A percentile compares a stretch with the other conserved stretches of the same genome.
These are phyloP conservation scores for Pneumocystis oryctolagi DNA, from an alignment of 1,139 yeast genomes.

Conservation along the genomic window DNA sequence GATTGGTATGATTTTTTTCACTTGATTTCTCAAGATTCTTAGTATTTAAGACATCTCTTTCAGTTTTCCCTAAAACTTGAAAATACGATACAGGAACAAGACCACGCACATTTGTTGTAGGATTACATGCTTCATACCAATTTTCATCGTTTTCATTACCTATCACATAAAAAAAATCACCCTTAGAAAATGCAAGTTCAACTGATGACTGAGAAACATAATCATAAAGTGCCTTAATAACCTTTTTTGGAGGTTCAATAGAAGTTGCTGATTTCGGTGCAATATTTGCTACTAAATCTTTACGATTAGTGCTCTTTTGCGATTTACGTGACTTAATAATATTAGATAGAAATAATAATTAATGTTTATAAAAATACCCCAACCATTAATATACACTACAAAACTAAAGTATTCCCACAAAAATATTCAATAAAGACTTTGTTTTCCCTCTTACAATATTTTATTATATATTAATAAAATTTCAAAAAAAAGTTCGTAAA, in stretches of 20 bases:
- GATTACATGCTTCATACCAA: conserved; percentile 85
- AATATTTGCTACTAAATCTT: not conserved
- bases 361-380: not conserved
- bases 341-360: not conserved
- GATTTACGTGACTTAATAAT: not conserved
- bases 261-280: conserved; percentile 5
- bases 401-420: not conserved
- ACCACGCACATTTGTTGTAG: conserved; percentile 61
- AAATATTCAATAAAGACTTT: not conserved
- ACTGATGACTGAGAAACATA: conserved; percentile 71
- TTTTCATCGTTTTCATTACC: conserved; percentile 47
- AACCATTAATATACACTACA: not conserved
- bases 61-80: conserved; percentile 40
- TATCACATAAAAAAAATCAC: conserved; percentile 78
- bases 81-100: conserved; percentile 79
- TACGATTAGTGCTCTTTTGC: not conserved
- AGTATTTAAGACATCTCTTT: conserved; percentile 8
- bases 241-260: conserved; percentile 15
- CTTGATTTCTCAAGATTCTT: conserved; percentile 3
- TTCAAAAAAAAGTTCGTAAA: not conserved
- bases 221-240: conserved; percentile 67
- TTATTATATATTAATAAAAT: not conserved
- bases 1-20: conserved; percentile 1
- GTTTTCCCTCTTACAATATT: not conserved
- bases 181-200: conserved; percentile 61